Conservation (phyloP, 2,329 filamentous ascomycete genomes). For the Apiospora malaysiana region DNA sequence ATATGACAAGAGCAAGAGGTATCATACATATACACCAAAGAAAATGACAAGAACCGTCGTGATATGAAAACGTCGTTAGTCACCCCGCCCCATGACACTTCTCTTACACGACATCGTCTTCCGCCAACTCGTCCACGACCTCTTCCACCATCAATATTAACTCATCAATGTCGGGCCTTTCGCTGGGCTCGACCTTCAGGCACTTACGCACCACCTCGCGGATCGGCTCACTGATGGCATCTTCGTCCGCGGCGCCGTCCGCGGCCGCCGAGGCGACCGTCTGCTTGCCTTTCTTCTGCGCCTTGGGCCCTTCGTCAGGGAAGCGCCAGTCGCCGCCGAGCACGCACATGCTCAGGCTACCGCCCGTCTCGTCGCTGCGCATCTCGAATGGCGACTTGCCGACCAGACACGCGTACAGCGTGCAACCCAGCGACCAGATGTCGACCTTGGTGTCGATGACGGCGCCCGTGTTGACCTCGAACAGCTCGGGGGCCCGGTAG, state of each 20-base stretch:
- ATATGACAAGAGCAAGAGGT: constrained; percentile 17
- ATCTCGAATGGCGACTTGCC: constrained; percentile 98
- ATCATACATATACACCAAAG: constrained; percentile 18
- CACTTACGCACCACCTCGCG: constrained; percentile 89
- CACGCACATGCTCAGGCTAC: constrained; percentile 89
- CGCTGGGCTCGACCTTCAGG: constrained; percentile 82
- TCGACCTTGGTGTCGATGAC: constrained; percentile 96
- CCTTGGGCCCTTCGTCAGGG: constrained; percentile 79
- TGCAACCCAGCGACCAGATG: constrained; percentile 97
- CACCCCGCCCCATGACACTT: neutral
- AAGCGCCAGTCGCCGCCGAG: constrained; percentile 96
- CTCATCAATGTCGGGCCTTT: constrained; percentile 66
- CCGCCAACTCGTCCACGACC: constrained; percentile 40
- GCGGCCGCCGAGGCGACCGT: constrained; percentile 40
- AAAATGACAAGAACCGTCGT: neutral
- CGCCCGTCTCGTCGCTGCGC: constrained; percentile 93
- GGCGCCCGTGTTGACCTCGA: constrained; percentile 93
- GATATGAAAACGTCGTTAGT: constrained; percentile 8
- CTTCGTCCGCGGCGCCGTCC: constrained; percentile 46
- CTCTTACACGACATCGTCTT: constrained; percentile 32
- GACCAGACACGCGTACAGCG: constrained; percentile 94
- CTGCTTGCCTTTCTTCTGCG: constrained; percentile 52
- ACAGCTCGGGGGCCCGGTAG: constrained; percentile 95
- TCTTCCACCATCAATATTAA: constrained; percentile 42
- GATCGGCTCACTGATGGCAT: constrained; percentile 77